Conservation (phyloP, 2,329 filamentous ascomycete genomes). For the Leptodontidium sp. region DNA sequence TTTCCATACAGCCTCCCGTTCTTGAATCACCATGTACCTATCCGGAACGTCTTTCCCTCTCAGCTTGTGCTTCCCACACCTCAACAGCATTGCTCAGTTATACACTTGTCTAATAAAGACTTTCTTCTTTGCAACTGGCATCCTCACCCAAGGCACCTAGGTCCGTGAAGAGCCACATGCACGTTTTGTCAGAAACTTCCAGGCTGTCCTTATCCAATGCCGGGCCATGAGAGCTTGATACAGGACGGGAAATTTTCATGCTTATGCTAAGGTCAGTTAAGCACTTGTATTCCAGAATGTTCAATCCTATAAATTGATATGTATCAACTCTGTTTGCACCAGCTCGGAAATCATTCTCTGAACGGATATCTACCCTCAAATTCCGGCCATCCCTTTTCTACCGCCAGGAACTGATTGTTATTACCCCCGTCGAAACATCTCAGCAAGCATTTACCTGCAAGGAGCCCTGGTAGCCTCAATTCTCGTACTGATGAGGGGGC, state of each 20-base stretch:
- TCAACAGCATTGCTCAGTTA: neutral
- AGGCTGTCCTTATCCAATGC: neutral
- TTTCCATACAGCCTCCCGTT: neutral
- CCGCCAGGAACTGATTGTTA: neutral
- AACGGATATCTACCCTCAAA: neutral
- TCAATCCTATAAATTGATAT: neutral
- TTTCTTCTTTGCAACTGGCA: neutral
- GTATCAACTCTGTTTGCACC: neutral
- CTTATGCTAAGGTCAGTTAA: neutral
- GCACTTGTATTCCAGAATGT: neutral
- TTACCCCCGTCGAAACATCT: neutral
- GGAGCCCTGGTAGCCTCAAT: neutral
- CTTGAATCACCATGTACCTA: no score
- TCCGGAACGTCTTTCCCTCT: neutral
- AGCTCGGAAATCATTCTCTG: neutral
- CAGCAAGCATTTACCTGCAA: neutral
- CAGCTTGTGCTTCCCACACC: neutral
- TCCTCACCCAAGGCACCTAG: neutral
- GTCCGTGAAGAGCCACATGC: neutral
- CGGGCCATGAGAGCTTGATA: neutral
- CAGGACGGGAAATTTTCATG: neutral
- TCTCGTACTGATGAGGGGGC: neutral
- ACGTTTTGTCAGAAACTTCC: neutral
- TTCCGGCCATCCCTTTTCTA: neutral
- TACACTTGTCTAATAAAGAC: no score